Base-by-base conservation (phyloP, 345 rosid genomes). In the Dovyalis caffra region DNA sequence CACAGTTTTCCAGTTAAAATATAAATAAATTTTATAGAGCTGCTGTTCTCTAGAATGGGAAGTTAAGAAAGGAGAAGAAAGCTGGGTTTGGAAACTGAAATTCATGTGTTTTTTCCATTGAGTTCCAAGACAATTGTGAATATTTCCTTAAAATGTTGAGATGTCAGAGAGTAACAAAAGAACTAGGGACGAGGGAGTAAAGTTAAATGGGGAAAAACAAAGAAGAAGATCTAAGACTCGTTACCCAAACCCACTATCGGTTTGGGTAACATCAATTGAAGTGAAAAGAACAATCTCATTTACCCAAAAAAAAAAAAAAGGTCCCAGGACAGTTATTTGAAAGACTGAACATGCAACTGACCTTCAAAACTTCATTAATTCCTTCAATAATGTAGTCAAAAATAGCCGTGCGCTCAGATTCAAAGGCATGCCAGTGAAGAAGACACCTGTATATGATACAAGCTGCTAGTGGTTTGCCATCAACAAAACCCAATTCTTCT, bases 361-460 rank as follows among this genome's bases (percentile, higher is more conserved):
- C 98, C 98, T 92, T 92, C 72, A 92, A 85, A 74, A 85, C 90
- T 75, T 87, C 93, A 81, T 93, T 93, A 73, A 93, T 86, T 77
- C 97, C 94, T 81, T 90, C 99, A 77, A 95, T 91, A 53, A 93
- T 87, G 78, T 84, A 85, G 79, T 93, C 97, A 87, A 95, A 95
- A 71, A 95, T 90, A 64, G 91, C 83, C 12, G 96, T 90, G 78
- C 96, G 82, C 84, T 93, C 99, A 61, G 97, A 90, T 80, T 95
- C 98, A 79, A 90, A 93, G 83, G 96, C 90, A 79, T 83, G 99
- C 99, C 99, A 93, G 70, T 89, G 92, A 81, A 84, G 88, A 84
- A 95, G 97, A 85, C 93, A 91, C 85, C 90, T 90, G 85, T 88
- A 93, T 69, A 93, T 87, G 64, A 91, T 84, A 83, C 96, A 91